Base-by-base conservation (phyloP, 2,329 filamentous ascomycete species). In the Paecilomyces fulvus region DNA sequence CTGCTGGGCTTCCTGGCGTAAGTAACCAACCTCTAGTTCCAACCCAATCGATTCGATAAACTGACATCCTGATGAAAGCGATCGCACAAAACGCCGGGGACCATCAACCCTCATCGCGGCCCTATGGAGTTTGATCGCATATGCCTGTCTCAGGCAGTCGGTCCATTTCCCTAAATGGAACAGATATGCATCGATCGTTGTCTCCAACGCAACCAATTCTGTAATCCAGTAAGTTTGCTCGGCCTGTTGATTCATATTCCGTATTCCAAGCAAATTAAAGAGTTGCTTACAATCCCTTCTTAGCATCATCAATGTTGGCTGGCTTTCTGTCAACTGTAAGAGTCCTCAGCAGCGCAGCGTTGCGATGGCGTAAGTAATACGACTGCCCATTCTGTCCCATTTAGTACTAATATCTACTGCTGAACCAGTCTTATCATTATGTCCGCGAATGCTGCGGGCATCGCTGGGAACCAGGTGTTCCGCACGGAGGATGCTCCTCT, bases 321-420 rank as follows among this genome's bases (percentile, higher is more conserved):
- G 82, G 81, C 74, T 84, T 65, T 83, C 80, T 0, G 70, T 84
- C 0, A 75, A 79, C 2, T 75, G 82, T 64, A 73, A 74, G 0
- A 80, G 82, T 53, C 82, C 81, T 0, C 81, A 84, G 59, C 78
- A 83, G 60, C 72, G 82, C 52, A 80, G 82, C 0, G 72, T 85
- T 0, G 80, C 81, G 10, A 84, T 84, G 82, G 81, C 82, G 77
- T 80, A 63, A 56, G 69, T 67, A 20, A n/a, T n/a, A 11, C 46
- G 3, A 21, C 5, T 49, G 28, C 9, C 31, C 30, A n/a, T 43
- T 20, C 20, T 17, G 20, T 31, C 33, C 51, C 14, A 23, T 50
- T 53, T 53, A 55, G 37, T 31, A 20, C 6, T 37, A 43, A 43
- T 43, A 8, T 43, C 2, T 31, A 48, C 43, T 20, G 11, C 10